phyloP scores from a whole-genome alignment of 1,284 basidiomycete genomes.

The Sanghuangporus sanghuang region DNA sequence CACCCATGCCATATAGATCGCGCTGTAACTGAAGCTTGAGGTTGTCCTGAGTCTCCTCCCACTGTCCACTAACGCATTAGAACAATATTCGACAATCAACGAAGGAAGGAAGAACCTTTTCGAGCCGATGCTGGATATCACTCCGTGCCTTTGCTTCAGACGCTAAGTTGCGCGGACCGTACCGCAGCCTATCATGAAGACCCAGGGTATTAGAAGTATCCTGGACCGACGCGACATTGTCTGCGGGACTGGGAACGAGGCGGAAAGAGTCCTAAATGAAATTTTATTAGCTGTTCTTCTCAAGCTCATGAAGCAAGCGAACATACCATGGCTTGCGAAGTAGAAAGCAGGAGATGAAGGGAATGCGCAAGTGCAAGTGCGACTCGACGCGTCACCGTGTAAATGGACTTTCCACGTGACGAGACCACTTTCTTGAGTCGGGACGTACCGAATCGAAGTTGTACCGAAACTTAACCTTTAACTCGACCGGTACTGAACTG shows the following conservation, averaged over 20 bases:
- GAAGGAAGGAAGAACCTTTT: slow-evolving; percentile 49
- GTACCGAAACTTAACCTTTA: not conserved
- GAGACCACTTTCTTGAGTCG: not conserved
- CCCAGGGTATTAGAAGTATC: slow-evolving; percentile 69
- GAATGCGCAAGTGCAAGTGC: not conserved
- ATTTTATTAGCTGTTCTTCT: not conserved
- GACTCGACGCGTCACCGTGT: not conserved
- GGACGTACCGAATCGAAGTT: not conserved
- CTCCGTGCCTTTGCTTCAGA: slow-evolving; percentile 58
- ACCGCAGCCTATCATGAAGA: slow-evolving; percentile 72
- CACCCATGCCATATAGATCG: slow-evolving; percentile 82
- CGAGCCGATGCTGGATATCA: slow-evolving; percentile 56
- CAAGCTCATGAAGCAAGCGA: too few relatives aligned
- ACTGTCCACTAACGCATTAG: slow-evolving; percentile 43
- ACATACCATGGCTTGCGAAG: slow-evolving; percentile 9
- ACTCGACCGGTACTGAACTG: not conserved
- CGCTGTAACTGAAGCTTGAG: slow-evolving; percentile 83
- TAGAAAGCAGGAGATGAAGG: not conserved
- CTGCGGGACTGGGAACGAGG: slow-evolving; percentile 52
- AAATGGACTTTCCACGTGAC: not conserved
- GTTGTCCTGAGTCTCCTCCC: slow-evolving; percentile 90
- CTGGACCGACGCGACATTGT: slow-evolving; percentile 61
- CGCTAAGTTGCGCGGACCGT: slow-evolving; percentile 72
- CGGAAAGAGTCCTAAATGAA: slow-evolving; percentile 39
- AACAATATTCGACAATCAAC: slow-evolving; percentile 1